Conservation (phyloP, 208 protist species). For the Baffinella frigidus region DNA sequence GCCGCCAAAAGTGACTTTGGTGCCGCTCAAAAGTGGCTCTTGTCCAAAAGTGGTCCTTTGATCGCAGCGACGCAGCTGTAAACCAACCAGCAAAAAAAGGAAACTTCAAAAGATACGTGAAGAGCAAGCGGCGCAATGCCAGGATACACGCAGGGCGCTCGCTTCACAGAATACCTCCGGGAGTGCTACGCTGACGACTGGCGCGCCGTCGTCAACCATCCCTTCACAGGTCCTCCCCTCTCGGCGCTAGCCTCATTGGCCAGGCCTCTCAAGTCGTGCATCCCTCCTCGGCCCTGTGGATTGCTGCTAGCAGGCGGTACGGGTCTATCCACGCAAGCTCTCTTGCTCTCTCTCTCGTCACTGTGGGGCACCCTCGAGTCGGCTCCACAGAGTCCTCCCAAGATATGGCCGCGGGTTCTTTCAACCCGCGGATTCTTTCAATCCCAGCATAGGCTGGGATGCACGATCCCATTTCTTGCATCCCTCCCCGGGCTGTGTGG, state of each 20-base stretch:
- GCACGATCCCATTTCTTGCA: no score
- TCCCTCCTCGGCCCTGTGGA: neutral
- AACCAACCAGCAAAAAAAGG: neutral
- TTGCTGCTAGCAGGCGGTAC: conserved; percentile 41
- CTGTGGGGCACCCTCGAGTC: no score
- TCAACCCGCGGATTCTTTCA: no score
- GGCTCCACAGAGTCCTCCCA: no score
- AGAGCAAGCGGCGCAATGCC: neutral
- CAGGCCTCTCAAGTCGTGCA: neutral
- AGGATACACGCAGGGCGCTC: neutral
- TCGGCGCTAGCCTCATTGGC: neutral
- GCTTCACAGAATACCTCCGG: neutral
- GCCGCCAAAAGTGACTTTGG: neutral
- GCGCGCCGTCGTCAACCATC: conserved; percentile 15
- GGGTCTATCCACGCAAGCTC: neutral
- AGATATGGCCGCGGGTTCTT: no score
- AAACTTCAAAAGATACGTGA: neutral
- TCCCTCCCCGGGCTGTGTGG: no score
- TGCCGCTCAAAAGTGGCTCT: neutral
- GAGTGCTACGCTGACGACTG: neutral
- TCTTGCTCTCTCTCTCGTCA: no score
- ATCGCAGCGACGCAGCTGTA: neutral
- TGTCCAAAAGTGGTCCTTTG: neutral
- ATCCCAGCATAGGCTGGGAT: no score
- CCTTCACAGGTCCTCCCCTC: neutral